phyloP scores from a whole-genome alignment of 2,329 filamentous ascomycete genomes.

The Curvularia eragrostidis region DNA sequence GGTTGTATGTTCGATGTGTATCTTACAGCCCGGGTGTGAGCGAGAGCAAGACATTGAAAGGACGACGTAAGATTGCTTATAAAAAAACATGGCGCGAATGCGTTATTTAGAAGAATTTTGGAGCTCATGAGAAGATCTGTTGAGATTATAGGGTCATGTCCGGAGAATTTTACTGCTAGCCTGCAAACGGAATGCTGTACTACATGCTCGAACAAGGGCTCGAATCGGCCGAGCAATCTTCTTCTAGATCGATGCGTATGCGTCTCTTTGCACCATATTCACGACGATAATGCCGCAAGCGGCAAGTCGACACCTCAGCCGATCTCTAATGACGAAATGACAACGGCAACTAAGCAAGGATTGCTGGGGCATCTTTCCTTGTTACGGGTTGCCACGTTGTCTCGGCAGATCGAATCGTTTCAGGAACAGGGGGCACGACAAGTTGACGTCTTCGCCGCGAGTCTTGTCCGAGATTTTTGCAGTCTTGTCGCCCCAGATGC shows the following conservation, averaged over 20 bases:
- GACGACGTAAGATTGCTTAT: too few species aligned
- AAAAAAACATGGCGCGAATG: too few species aligned
- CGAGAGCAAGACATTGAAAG: too few species aligned
- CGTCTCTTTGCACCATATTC: neutral
- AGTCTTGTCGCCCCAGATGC: constrained; percentile 10
- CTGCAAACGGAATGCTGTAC: neutral
- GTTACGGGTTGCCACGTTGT: constrained; percentile 7
- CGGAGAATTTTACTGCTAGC: neutral
- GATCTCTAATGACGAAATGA: constrained; percentile 12
- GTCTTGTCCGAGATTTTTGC: constrained; percentile 15
- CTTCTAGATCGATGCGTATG: neutral
- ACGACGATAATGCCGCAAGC: neutral
- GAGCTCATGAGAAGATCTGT: neutral
- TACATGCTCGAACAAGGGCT: neutral
- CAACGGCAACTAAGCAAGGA: constrained; percentile 13
- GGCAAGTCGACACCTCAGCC: neutral
- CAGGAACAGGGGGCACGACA: neutral
- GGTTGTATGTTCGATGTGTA: too few species aligned
- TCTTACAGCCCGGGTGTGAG: too few species aligned
- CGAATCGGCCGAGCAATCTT: neutral
- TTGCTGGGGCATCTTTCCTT: constrained; percentile 2
- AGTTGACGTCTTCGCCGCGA: constrained; percentile 16
- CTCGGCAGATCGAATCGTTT: constrained; percentile 10
- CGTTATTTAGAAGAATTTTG: too few species aligned
- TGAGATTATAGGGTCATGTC: neutral